Conservation (phyloP, 257 asterid species). For the Coffea eugenioides region DNA sequence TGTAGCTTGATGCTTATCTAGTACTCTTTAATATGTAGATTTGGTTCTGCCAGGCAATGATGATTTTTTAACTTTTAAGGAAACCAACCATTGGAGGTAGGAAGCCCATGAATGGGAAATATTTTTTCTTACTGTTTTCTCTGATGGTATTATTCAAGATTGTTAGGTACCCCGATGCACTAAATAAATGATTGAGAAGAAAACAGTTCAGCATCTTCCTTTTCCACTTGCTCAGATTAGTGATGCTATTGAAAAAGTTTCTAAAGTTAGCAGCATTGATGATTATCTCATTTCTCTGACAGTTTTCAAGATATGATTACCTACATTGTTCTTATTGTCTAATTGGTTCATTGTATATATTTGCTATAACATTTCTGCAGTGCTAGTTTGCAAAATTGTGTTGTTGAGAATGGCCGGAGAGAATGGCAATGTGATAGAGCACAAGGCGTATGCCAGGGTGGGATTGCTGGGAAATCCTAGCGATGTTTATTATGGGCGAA, state of each 20-base stretch:
- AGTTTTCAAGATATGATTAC: too few relatives aligned
- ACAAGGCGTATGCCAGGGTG: constrained; percentile 66
- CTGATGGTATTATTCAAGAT: too few relatives aligned
- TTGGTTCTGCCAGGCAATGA: too few relatives aligned
- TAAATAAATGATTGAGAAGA: neutral
- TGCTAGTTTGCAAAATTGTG: neutral
- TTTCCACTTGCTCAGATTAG: too few relatives aligned
- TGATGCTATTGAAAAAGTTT: neutral
- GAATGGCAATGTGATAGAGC: constrained; percentile 47
- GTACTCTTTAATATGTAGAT: too few relatives aligned
- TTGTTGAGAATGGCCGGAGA: constrained; percentile 25
- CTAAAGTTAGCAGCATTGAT: neutral
- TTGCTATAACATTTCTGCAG: neutral
- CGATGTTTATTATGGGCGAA: constrained; percentile 72
- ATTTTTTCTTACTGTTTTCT: too few relatives aligned
- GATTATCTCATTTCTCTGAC: neutral
- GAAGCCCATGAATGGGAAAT: too few relatives aligned
- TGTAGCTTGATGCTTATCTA: too few relatives aligned
- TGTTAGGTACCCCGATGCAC: too few relatives aligned
- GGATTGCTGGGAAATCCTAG: constrained; percentile 86
- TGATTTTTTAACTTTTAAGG: too few relatives aligned
- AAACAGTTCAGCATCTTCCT: neutral
- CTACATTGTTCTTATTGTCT: neutral
- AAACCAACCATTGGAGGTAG: too few relatives aligned
- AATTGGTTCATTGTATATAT: too few relatives aligned